A percentile compares a stretch with the other conserved stretches of the same genome.
These are phyloP conservation scores for Draba incana DNA, from an alignment of 345 rosid species.

Conservation along the genomic window DNA sequence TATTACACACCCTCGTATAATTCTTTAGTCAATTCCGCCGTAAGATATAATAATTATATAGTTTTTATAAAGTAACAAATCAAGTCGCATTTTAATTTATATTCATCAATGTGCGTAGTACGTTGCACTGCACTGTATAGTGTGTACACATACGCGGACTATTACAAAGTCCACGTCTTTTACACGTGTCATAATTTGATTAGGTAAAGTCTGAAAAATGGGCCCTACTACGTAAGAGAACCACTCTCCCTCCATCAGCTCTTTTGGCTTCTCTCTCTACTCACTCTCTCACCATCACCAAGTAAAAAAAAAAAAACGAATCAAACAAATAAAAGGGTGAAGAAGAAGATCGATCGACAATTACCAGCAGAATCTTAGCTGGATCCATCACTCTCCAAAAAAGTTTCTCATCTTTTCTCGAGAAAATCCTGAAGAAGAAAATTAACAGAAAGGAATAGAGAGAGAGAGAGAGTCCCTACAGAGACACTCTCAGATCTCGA, in stretches of 20 bases:
- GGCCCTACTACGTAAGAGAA: constrained; percentile 34
- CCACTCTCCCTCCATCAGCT: constrained; percentile 25
- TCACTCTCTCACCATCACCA: constrained; percentile 32
- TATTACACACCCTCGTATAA: constrained; percentile 1
- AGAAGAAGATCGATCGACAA: constrained; percentile 37
- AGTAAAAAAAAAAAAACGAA: too few relatives aligned
- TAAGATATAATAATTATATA: neutral
- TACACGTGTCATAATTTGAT: constrained; percentile 19
- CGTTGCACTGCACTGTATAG: constrained; percentile 9
- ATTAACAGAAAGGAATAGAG: constrained; percentile 9
- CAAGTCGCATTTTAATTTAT: constrained; percentile 23
- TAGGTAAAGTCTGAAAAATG: constrained; percentile 6
- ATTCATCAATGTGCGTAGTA: constrained; percentile 8
- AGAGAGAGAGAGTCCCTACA: constrained; percentile 8
- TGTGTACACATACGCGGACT: constrained; percentile 30
- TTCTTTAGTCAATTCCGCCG: constrained; percentile 18
- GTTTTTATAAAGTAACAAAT: constrained; percentile 1
- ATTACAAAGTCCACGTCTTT: constrained; percentile 37
- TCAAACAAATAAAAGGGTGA: neutral
- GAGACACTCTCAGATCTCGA: constrained; percentile 23
- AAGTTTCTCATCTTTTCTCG: neutral
- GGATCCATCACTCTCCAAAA: constrained; percentile 46
- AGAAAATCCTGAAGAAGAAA: constrained; percentile 20
- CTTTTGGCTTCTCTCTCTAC: constrained; percentile 28
- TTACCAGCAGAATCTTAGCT: constrained; percentile 79